These are phyloP conservation scores for Ustilago trichophora DNA, from an alignment of 1,284 basidiomycete species.

Conservation along the genomic window DNA sequence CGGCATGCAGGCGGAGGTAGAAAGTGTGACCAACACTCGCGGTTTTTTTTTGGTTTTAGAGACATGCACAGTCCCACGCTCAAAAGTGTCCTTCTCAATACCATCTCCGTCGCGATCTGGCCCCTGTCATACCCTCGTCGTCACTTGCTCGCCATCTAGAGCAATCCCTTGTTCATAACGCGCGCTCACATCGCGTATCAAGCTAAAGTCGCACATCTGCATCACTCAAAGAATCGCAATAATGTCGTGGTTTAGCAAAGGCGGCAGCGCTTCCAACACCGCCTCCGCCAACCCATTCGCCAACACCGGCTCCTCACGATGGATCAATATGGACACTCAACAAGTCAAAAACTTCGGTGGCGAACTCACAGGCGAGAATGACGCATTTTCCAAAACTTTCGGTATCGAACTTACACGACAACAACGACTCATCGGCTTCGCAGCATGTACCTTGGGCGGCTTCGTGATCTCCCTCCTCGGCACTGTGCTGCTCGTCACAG, in stretches of 20 bases:
- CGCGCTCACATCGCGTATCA: no score
- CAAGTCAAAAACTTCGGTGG: conserved; percentile 54
- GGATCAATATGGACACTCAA: conserved; percentile 60
- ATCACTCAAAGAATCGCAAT: no score
- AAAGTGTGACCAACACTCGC: no score
- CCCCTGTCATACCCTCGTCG: no score
- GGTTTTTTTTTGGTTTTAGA: no score
- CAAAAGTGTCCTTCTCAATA: no score
- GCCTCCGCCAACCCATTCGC: conserved; percentile 23
- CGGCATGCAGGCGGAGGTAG: no score
- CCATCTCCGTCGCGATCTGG: not conserved
- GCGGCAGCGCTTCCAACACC: conserved; percentile 9
- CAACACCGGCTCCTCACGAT: conserved; percentile 37
- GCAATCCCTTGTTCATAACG: no score
- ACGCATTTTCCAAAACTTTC: conserved; percentile 52
- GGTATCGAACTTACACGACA: conserved; percentile 59
- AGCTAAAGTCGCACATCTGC: no score
- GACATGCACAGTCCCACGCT: no score
- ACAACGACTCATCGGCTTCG: conserved; percentile 58
- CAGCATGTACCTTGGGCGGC: conserved; percentile 68
- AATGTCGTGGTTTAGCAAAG: conserved; percentile 41
- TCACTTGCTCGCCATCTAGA: no score
- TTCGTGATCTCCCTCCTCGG: conserved; percentile 78
- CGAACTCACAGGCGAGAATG: conserved; percentile 58
- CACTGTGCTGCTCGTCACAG: conserved; percentile 79